Evolutionary conservation across 768 basidiomycete species (phyloP).

Genomic region (Phaeotremella fagi): DNA sequence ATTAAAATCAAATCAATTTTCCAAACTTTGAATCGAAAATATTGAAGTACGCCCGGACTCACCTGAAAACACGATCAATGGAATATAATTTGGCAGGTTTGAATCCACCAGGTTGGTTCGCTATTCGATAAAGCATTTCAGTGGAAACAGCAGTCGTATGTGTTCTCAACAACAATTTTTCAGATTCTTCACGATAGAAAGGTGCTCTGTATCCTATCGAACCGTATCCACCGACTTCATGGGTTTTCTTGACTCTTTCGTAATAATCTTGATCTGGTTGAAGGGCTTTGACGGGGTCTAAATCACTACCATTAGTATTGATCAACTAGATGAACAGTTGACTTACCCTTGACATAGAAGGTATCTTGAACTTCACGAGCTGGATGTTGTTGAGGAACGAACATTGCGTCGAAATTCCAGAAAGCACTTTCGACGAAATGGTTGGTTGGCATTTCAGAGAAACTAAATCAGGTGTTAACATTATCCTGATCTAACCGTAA

Average conservation of each 20-base stretch:
- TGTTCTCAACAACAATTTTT: constrained; percentile 85
- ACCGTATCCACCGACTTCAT: constrained; percentile 75
- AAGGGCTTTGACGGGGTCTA: constrained; percentile 74
- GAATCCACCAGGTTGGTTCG: constrained; percentile 73
- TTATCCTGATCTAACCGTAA: background rate
- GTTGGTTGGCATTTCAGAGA: constrained; percentile 96
- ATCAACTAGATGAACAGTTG: background rate
- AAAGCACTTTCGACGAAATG: constrained; percentile 96
- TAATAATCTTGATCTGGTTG: constrained; percentile 78
- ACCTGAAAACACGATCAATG: constrained; percentile 89
- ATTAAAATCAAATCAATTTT: background rate
- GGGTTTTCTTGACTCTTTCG: constrained; percentile 72
- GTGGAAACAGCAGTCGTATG: constrained; percentile 95
- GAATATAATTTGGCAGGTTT: constrained; percentile 90
- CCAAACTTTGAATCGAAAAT: no score
- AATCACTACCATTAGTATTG: background rate
- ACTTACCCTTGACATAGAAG: constrained; percentile 86
- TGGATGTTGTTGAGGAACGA: constrained; percentile 98
- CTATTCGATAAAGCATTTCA: constrained; percentile 88
- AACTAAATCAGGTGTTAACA: constrained; percentile 54
- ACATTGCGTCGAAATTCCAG: constrained; percentile 98
- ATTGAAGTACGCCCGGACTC: constrained; percentile 14
- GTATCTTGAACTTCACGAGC: constrained; percentile 97
- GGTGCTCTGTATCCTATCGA: constrained; percentile 96
- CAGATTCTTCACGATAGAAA: constrained; percentile 87